Conservation (phyloP, 2,329 filamentous ascomycete genomes). For the Rutstroemia sydowiana region DNA sequence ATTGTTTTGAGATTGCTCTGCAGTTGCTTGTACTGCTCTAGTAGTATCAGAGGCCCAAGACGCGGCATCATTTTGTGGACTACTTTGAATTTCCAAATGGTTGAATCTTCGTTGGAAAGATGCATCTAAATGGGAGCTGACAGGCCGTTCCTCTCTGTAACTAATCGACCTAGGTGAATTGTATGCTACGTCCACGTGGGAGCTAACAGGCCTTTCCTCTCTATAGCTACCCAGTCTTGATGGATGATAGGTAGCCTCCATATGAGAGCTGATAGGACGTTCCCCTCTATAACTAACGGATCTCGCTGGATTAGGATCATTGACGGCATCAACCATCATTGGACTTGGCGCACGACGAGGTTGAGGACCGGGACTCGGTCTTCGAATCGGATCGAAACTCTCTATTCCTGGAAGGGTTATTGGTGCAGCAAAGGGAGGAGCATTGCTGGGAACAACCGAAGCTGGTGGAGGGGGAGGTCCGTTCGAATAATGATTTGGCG, state of each 20-base stretch:
- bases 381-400: conserved; percentile 73
- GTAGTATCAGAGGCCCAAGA: conserved; percentile 52
- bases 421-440: conserved; percentile 42
- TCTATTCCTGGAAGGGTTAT: conserved; percentile 78
- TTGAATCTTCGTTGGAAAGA: conserved; percentile 59
- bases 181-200: conserved; percentile 6
- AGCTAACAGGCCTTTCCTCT: conserved; percentile 25
- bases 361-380: conserved; percentile 53
- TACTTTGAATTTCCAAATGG: conserved; percentile 54
- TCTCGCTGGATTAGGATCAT: conserved; percentile 9
- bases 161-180: conserved; percentile 11
- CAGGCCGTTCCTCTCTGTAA: conserved; percentile 39
- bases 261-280: conserved; percentile 6
- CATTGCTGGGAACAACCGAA: conserved; percentile 23
- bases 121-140: conserved; percentile 52
- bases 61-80: conserved; percentile 45
- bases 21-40: conserved; percentile 47
- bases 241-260: too few relatives aligned
- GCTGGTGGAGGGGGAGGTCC: conserved; percentile 22
- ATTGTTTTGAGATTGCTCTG: conserved; percentile 40
- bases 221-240: conserved; percentile 29
- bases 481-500: conserved; percentile 49
- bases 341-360: conserved; percentile 62
- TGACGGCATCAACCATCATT: conserved; percentile 61
- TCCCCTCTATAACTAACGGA: conserved; percentile 33